phyloP scores from a whole-genome alignment of 2,329 filamentous ascomycete genomes.

The Ceratocystis cacaofunesta region DNA sequence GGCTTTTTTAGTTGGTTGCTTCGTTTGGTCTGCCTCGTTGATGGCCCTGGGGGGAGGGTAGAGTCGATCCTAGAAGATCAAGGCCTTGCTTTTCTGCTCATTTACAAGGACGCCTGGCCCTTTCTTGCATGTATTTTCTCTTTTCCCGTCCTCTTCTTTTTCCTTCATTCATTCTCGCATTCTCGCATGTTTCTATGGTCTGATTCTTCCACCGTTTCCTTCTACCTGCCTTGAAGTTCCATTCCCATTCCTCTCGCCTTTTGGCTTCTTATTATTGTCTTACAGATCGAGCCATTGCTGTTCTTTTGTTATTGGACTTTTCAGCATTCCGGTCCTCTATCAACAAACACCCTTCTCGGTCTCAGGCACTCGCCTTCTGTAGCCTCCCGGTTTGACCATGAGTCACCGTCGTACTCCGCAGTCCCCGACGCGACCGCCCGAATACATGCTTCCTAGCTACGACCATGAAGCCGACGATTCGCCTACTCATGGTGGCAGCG shows the following conservation, averaged over 20 bases:
- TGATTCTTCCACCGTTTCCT: neutral
- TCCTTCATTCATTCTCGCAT: neutral
- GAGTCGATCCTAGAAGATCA: neutral
- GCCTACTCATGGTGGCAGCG: constrained; percentile 33
- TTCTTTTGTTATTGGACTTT: neutral
- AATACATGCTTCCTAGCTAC: constrained; percentile 41
- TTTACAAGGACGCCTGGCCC: neutral
- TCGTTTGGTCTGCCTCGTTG: too few species aligned
- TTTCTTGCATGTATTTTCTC: neutral
- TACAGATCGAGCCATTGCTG: neutral
- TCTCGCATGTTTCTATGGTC: neutral
- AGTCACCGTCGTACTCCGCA: constrained; percentile 15
- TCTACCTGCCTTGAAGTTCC: neutral
- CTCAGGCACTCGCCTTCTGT: neutral
- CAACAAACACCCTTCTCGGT: neutral
- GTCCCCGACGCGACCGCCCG: constrained; percentile 37
- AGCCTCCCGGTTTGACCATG: constrained; percentile 10
- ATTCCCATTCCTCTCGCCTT: neutral
- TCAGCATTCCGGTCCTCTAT: constrained; percentile 1
- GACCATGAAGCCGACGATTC: constrained; percentile 35
- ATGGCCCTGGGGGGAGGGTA: neutral
- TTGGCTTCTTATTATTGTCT: neutral
- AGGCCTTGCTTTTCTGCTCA: neutral
- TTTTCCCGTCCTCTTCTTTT: neutral
- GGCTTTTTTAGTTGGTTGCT: neutral